These are phyloP conservation scores for Friedmanniomyces simplex DNA, from an alignment of 495 filamentous ascomycete species.

Conservation along the genomic window DNA sequence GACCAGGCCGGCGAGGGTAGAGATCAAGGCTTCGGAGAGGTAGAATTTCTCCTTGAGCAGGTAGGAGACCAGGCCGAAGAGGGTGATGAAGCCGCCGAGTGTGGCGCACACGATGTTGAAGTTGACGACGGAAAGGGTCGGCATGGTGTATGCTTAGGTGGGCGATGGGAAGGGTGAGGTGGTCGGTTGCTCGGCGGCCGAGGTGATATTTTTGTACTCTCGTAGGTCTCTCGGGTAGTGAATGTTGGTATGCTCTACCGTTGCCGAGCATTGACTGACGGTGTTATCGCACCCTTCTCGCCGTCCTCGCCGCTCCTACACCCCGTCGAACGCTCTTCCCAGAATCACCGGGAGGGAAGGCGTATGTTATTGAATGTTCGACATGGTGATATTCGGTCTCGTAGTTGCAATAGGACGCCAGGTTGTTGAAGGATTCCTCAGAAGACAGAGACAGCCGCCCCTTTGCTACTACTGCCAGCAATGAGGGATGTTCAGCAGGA, in stretches of 20 bases:
- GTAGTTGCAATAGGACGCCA: conserved; percentile 5
- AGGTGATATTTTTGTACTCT: no score
- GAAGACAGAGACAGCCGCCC: neutral
- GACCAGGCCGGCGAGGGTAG: conserved; percentile 63
- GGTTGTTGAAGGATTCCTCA: neutral
- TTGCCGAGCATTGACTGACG: neutral
- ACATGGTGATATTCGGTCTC: neutral
- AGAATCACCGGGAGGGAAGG: neutral
- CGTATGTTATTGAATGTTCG: conserved; percentile 22
- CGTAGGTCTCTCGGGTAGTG: neutral
- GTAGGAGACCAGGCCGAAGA: conserved; percentile 84
- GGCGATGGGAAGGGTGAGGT: neutral
- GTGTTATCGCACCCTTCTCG: conserved; percentile 12
- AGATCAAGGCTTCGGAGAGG: conserved; percentile 83
- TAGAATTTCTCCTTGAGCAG: conserved; percentile 85
- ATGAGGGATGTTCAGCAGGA: neutral
- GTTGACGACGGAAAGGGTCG: conserved; percentile 63
- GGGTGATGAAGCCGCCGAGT: conserved; percentile 75
- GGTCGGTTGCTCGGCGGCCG: no score
- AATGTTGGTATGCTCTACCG: neutral
- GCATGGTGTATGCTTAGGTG: conserved; percentile 52
- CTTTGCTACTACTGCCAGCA: no score
- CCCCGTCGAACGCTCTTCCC: neutral
- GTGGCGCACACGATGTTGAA: conserved; percentile 84
- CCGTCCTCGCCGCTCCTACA: neutral